A percentile compares a stretch with the other conserved stretches of the same genome.
Evolutionary conservation across 441 rosid species (phyloP).

Genomic region (Aleurites moluccanus): DNA sequence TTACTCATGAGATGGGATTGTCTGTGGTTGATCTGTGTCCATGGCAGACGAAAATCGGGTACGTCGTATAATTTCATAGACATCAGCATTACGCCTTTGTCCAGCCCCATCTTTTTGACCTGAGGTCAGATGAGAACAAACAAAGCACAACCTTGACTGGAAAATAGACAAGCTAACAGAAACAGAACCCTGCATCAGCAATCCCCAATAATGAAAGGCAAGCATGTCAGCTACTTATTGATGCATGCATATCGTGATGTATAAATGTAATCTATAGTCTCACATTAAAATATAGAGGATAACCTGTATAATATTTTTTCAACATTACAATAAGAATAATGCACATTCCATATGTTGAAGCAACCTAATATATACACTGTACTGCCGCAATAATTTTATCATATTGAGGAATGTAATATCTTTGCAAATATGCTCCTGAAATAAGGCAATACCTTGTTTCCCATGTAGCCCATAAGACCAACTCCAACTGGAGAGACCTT

Average conservation of each 20-base stretch:
- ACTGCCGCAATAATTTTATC: background rate
- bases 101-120: slow-evolving; percentile 95
- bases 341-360: background rate
- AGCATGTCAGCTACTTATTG: slow-evolving; percentile 8
- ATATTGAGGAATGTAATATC: background rate
- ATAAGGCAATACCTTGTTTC: slow-evolving; percentile 77
- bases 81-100: slow-evolving; percentile 89
- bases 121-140: slow-evolving; percentile 96
- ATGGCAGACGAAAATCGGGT: slow-evolving; percentile 75
- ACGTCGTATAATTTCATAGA: slow-evolving; percentile 71
- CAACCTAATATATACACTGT: background rate
- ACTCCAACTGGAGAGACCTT: slow-evolving; percentile 96
- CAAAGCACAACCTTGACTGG: slow-evolving; percentile 95
- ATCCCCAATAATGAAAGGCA: slow-evolving; percentile 11
- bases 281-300: slow-evolving; percentile 12
- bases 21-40: slow-evolving; percentile 73
- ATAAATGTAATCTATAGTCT: background rate
- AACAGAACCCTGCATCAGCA: slow-evolving; percentile 85
- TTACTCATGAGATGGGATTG: slow-evolving; percentile 93
- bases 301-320: background rate
- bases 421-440: slow-evolving; percentile 12
- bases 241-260: too few species aligned
- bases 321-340: background rate
- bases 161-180: slow-evolving; percentile 92
- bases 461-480: slow-evolving; percentile 99